Evolutionary conservation across 2,329 filamentous ascomycete species (phyloP).

Genomic region (Aspergillus eucalypticola): DNA sequence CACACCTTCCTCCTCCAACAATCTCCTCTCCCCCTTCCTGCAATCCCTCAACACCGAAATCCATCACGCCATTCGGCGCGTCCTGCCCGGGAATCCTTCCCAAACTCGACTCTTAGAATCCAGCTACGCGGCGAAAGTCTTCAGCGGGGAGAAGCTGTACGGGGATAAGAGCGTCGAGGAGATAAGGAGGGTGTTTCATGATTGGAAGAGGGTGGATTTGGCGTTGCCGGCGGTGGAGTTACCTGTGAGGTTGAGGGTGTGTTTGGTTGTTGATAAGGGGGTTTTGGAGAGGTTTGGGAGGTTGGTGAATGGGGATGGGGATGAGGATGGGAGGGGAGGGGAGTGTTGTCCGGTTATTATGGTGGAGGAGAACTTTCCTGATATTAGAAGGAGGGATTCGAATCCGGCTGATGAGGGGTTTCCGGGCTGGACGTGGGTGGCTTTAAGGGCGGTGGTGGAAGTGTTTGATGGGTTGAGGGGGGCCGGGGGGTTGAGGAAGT

Average conservation of each 20-base stretch:
- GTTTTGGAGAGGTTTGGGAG: conserved; percentile 22
- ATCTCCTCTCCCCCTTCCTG: conserved; percentile 56
- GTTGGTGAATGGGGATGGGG: conserved; percentile 16
- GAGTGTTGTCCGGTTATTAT: conserved; percentile 27
- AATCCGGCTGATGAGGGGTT: conserved; percentile 19
- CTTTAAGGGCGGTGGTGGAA: conserved; percentile 29
- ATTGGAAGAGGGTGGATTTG: conserved; percentile 30
- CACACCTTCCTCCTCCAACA: conserved; percentile 25
- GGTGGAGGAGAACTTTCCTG: conserved; percentile 34
- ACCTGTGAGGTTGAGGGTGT: conserved; percentile 28
- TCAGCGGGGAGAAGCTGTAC: conserved; percentile 21
- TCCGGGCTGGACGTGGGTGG: conserved; percentile 29
- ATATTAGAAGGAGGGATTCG: conserved; percentile 19
- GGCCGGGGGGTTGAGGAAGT: conserved; percentile 26
- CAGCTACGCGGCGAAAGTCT: conserved; percentile 31
- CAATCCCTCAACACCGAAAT: conserved; percentile 63
- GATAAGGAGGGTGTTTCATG: conserved; percentile 28
- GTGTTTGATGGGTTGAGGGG: conserved; percentile 28
- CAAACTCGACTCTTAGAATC: conserved; percentile 20
- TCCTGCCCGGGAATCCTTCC: conserved; percentile 23
- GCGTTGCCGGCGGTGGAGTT: conserved; percentile 28
- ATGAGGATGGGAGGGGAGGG: conserved; percentile 8
- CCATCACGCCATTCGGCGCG: conserved; percentile 19
- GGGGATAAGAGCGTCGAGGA: conserved; percentile 17
- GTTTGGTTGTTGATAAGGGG: conserved; percentile 30